Evolutionary conservation across 306 rosid species (phyloP).

Genomic region (Datisca glomerata): DNA sequence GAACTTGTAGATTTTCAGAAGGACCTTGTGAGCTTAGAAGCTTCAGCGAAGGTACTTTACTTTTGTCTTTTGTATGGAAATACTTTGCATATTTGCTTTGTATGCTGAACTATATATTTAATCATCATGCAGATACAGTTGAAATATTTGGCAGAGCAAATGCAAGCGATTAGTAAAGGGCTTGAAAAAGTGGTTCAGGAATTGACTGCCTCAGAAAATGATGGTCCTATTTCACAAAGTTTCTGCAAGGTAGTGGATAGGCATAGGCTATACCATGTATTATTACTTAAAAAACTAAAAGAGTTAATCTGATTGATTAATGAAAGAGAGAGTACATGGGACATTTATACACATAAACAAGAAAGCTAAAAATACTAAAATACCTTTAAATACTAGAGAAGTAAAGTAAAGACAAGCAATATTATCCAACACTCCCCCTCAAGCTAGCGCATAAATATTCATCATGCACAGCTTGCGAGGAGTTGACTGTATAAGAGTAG

Average conservation of each 20-base stretch:
- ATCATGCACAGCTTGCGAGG: no score
- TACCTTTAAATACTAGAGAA: no score
- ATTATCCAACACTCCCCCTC: no score
- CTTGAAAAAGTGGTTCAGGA: constrained; percentile 91
- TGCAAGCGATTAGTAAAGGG: constrained; percentile 95
- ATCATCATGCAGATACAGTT: constrained; percentile 64
- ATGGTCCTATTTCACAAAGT: constrained; percentile 58
- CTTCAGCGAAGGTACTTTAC: constrained; percentile 56
- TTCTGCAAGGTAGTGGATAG: constrained; percentile 99
- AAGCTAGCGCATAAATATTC: no score
- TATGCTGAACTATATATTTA: constrained; percentile 12
- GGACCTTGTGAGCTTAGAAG: constrained; percentile 68
- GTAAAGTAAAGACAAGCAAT: no score
- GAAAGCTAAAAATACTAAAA: no score
- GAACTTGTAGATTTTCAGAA: constrained; percentile 81
- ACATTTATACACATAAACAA: no score
- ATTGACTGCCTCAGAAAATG: constrained; percentile 76
- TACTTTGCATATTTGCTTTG: constrained; percentile 4
- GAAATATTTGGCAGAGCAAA: constrained; percentile 95
- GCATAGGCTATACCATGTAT: no score
- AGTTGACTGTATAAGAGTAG: no score
- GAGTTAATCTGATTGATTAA: no score
- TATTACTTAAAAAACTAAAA: no score
- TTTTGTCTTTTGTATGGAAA: constrained; percentile 4
- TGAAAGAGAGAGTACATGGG: no score